Conservation (phyloP, 164 flowering plant genomes). For the Houttuynia cordata region DNA sequence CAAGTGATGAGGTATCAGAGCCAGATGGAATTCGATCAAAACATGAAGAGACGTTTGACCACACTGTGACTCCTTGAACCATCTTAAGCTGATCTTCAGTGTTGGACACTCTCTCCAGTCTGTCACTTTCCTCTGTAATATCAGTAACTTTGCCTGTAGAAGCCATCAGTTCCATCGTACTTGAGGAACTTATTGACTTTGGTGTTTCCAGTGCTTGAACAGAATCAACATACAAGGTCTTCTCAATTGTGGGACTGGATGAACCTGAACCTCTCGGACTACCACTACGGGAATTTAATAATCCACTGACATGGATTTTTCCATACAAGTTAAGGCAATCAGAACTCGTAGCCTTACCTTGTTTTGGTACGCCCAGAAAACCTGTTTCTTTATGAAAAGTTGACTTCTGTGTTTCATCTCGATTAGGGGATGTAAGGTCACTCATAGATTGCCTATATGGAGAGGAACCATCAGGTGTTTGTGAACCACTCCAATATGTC, state of each 20-base stretch:
- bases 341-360: constrained; percentile 20
- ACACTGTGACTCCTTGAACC: constrained; percentile 6
- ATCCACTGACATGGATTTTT: not conserved
- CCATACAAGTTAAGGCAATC: not conserved
- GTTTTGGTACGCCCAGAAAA: constrained; percentile 53
- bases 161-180: constrained; percentile 6
- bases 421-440: constrained; percentile 46
- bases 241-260: constrained; percentile 37
- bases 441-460: constrained; percentile 24
- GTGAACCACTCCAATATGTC: constrained; percentile 28
- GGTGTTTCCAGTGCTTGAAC: constrained; percentile 16
- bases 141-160: constrained; percentile 6
- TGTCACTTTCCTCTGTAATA: constrained; percentile 9
- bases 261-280: constrained; percentile 19
- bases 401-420: constrained; percentile 39
- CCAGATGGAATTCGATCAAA: not conserved
- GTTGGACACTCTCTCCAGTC: constrained; percentile 9
- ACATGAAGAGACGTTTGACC: constrained; percentile 3
- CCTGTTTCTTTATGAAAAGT: constrained; percentile 46
- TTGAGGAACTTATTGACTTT: constrained; percentile 13
- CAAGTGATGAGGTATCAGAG: not conserved
- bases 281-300: constrained; percentile 2
- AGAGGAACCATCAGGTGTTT: constrained; percentile 28
- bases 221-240: constrained; percentile 66
- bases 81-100: constrained; percentile 13